Evolutionary conservation across 192 early-diverging fungal genomes (phyloP), one percentile per base, ranked within the genome.

Genomic region (Backusella mclennaniae): DNA sequence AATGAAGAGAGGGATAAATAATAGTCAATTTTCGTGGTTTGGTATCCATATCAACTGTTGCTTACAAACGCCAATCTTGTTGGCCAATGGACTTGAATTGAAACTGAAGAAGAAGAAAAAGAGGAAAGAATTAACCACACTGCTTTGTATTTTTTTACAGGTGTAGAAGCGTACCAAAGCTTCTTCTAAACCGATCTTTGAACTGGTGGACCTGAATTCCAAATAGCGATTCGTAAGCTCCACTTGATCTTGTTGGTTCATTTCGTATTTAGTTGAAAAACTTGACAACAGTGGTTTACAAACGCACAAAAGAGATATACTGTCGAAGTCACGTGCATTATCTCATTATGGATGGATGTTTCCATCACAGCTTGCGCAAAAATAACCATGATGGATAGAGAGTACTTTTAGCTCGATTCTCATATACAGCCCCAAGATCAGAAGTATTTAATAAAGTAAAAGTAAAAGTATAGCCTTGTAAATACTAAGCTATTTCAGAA

Each of bases 51-150:
- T 29, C 9, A 75, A 63, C 6, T 21, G 1, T 23, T 23, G 19
- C 52, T 74, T 56, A 74, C 73, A 74, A 39, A 31, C n/a, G 41
- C 70, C 70, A 71, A 26, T 71, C 70, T 31, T 71, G 26, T 17
- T 71, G 70, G 2, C 68, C 68, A 23, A 69, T 12, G 49, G 42
- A 33, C 12, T 33, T 71, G 41, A 71, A 71, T 71, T 71, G 70
- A 17, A 71, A 23, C 70, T 71, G 26, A n/a, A 26, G 21, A 6
- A 49, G 12, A 33, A 26, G 2, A 31, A 31, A 31, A 31, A 3
- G n/a, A 46, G 4, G 8, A 8, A 35, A 15, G 23, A 44, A 41
- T 49, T 44, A 29, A 7, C 19, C 36, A 4, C 53, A 29, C 53
- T 56, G 21, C 12, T 29, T 63, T 70, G n/a, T 42, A 41, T 70